Percentiles rank a stretch among this genome's conserved stretches.
Conservation (phyloP, 257 asterid genomes). For the Solanum phureja region DNA sequence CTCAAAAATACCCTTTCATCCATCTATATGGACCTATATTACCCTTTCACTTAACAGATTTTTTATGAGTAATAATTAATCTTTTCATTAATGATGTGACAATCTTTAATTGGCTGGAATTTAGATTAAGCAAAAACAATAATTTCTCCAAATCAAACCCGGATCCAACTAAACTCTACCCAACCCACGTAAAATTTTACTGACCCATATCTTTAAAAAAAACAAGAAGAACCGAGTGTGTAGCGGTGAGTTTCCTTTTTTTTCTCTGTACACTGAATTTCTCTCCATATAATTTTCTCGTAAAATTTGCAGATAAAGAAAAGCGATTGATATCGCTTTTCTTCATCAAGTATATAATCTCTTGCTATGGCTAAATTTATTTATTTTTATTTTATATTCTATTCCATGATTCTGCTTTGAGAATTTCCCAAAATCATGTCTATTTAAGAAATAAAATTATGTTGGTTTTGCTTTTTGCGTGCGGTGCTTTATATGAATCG, state of each 20-base stretch:
- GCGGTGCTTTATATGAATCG: not conserved
- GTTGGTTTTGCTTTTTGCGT: not conserved
- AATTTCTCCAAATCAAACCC: no score
- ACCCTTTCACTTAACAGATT: no score
- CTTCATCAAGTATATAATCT: not conserved
- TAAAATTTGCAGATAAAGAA: not conserved
- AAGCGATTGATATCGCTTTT: not conserved
- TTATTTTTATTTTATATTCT: not conserved
- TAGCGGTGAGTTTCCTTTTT: not conserved
- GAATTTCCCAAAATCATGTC: not conserved
- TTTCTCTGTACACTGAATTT: not conserved
- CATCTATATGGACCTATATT: no score
- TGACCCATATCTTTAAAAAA: no score
- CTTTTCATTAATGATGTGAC: no score
- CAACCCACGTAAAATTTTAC: no score
- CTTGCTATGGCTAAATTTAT: not conserved
- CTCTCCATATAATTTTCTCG: not conserved
- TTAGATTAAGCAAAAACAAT: no score
- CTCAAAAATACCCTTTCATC: no score
- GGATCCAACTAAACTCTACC: no score
- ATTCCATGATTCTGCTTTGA: not conserved
- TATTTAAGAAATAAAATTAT: not conserved
- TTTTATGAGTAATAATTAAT: no score
- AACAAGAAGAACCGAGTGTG: not conserved
- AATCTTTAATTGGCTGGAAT: no score